Percentiles rank a stretch among this genome's conserved stretches.
These are phyloP conservation scores for Isatis lusitanica DNA, from an alignment of 441 rosid genomes.

Conservation along the genomic window DNA sequence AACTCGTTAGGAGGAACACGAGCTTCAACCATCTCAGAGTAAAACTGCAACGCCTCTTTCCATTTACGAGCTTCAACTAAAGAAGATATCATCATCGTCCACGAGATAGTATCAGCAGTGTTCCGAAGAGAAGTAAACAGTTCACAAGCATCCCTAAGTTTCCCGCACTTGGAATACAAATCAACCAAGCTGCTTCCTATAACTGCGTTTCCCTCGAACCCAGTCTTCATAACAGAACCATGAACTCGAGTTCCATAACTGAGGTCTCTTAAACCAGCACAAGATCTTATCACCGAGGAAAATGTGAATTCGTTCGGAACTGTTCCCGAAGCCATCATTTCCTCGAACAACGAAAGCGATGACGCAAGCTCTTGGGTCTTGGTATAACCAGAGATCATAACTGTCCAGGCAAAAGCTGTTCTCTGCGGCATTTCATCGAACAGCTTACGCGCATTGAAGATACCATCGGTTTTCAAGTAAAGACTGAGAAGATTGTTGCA, in stretches of 20 bases:
- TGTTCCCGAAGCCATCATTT: slow-evolving; percentile 43
- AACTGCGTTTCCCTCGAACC: slow-evolving; percentile 41
- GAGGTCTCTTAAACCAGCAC: slow-evolving; percentile 40
- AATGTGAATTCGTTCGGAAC: slow-evolving; percentile 53
- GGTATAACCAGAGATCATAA: slow-evolving; percentile 43
- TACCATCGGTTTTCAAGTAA: slow-evolving; percentile 43
- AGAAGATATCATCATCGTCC: slow-evolving; percentile 57
- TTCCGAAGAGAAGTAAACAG: slow-evolving; percentile 38
- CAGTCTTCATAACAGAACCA: slow-evolving; percentile 41
- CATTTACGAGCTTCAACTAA: slow-evolving; percentile 47
- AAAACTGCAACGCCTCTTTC: slow-evolving; percentile 50
- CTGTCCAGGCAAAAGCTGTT: slow-evolving; percentile 57
- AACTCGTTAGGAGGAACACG: slow-evolving; percentile 58
- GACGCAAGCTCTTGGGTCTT: slow-evolving; percentile 37
- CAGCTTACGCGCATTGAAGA: slow-evolving; percentile 42
- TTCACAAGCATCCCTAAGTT: slow-evolving; percentile 38
- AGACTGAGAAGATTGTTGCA: slow-evolving; percentile 61
- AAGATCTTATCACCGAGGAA: slow-evolving; percentile 45
- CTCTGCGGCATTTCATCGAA: slow-evolving; percentile 57
- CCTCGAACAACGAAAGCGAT: slow-evolving; percentile 41
- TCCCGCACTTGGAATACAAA: slow-evolving; percentile 49
- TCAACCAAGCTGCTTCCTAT: slow-evolving; percentile 47
- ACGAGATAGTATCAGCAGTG: slow-evolving; percentile 45
- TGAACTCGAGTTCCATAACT: slow-evolving; percentile 41
- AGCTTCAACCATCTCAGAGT: slow-evolving; percentile 49